phyloP scores from a whole-genome alignment of 345 rosid species.

The Syzygium jambos region DNA sequence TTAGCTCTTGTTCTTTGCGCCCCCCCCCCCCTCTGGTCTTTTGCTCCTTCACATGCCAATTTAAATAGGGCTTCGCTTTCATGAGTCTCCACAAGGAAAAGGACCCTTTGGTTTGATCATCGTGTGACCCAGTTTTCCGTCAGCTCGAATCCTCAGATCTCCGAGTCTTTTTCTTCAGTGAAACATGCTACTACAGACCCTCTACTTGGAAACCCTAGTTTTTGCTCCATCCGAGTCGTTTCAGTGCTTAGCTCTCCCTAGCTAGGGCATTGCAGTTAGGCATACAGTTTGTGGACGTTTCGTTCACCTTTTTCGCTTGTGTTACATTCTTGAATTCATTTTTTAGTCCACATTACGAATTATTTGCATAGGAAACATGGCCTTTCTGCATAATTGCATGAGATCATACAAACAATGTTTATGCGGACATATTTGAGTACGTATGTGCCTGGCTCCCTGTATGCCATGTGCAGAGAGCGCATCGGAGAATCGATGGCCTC shows the following conservation, averaged over 20 bases:
- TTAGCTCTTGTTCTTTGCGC: neutral
- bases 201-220: neutral
- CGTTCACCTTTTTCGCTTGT: neutral
- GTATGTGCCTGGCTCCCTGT: conserved; percentile 99
- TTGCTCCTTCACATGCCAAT: neutral
- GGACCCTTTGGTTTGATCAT: neutral
- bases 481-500: conserved; percentile 58
- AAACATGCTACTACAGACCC: neutral
- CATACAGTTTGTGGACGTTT: neutral
- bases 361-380: neutral
- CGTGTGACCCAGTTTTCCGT: neutral
- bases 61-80: neutral
- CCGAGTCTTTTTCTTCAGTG: neutral
- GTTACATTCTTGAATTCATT: neutral
- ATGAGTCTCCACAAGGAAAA: neutral
- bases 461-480: conserved; percentile 82
- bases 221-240: neutral
- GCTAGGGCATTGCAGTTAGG: neutral
- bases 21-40: neutral
- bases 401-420: neutral
- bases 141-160: neutral
- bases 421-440: neutral
- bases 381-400: neutral
- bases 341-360: neutral
- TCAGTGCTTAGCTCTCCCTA: neutral